These are phyloP conservation scores for Salvia sclarea DNA, from an alignment of 305 asterid species.

Conservation along the genomic window DNA sequence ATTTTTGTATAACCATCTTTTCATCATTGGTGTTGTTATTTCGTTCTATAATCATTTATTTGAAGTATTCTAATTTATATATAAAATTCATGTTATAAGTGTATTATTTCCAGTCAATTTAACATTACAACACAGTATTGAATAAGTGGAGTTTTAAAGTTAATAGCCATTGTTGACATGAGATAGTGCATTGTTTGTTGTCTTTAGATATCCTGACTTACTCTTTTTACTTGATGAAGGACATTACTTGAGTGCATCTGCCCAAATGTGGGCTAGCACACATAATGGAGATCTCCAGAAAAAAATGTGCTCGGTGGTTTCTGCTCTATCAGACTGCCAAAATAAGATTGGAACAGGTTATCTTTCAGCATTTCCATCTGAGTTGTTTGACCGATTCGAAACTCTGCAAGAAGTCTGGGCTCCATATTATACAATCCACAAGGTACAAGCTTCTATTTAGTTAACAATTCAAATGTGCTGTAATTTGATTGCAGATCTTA, in stretches of 20 bases:
- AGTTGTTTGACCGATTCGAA: slow-evolving; percentile 75
- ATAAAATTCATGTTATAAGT: neutral
- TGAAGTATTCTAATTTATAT: neutral
- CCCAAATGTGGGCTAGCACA: slow-evolving; percentile 96
- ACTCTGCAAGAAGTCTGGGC: slow-evolving; percentile 80
- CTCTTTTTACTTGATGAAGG: slow-evolving; percentile 47
- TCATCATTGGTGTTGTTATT: neutral
- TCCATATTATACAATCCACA: slow-evolving; percentile 94
- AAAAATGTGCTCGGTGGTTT: slow-evolving; percentile 64
- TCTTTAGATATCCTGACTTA: slow-evolving; percentile 3
- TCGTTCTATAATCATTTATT: neutral
- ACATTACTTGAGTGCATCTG: slow-evolving; percentile 91
- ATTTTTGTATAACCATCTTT: neutral
- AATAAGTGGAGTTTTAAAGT: slow-evolving; percentile 1
- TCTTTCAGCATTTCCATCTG: slow-evolving; percentile 92
- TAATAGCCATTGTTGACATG: neutral
- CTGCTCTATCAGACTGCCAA: slow-evolving; percentile 70
- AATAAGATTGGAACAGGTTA: slow-evolving; percentile 70
- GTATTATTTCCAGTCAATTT: neutral
- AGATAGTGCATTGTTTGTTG: neutral
- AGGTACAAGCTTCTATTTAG: slow-evolving; percentile 53
- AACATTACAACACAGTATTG: neutral
- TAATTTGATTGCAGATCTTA: slow-evolving; percentile 11
- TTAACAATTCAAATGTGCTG: neutral
- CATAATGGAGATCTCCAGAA: slow-evolving; percentile 51